These are phyloP conservation scores for Aspergillus hancockii DNA, from an alignment of 495 filamentous ascomycete species.

Conservation along the genomic window DNA sequence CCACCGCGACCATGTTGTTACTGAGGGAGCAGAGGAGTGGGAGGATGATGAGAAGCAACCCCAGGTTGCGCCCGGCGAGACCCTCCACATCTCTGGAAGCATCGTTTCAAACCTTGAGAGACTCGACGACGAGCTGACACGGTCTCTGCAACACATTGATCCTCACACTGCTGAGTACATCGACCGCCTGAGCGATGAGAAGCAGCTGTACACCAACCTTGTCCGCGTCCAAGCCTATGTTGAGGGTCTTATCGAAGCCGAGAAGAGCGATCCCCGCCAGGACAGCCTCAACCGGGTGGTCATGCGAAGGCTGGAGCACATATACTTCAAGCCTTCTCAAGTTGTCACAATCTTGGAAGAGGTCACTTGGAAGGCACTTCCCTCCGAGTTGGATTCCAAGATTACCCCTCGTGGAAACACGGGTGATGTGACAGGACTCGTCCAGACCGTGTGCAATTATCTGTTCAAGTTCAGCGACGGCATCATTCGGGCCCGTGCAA, in stretches of 20 bases:
- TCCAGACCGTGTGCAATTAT: constrained; percentile 90
- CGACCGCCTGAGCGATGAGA: constrained; percentile 88
- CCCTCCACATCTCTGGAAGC: constrained; percentile 86
- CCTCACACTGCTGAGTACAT: constrained; percentile 99
- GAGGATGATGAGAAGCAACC: constrained; percentile 97
- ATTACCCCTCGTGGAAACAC: constrained; percentile 71
- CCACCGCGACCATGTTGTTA: constrained; percentile 75
- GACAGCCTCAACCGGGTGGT: constrained; percentile 87
- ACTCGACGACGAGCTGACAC: constrained; percentile 94
- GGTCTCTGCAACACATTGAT: constrained; percentile 94
- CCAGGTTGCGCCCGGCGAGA: constrained; percentile 65
- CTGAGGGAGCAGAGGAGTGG: constrained; percentile 95
- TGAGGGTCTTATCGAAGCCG: constrained; percentile 71
- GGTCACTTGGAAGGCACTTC: constrained; percentile 84
- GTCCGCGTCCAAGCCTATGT: constrained; percentile 84
- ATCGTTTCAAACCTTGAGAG: constrained; percentile 93
- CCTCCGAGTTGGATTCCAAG: constrained; percentile 66
- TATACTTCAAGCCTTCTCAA: constrained; percentile 98
- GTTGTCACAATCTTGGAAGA: constrained; percentile 92
- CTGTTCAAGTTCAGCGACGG: constrained; percentile 91
- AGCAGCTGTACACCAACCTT: constrained; percentile 87
- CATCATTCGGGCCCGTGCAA: constrained; percentile 92
- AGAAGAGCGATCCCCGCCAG: constrained; percentile 71
- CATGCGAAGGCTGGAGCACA: constrained; percentile 91
- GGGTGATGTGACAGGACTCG: constrained; percentile 68